Base-by-base conservation (phyloP, 768 basidiomycete genomes). In the Gymnopilus junonius region DNA sequence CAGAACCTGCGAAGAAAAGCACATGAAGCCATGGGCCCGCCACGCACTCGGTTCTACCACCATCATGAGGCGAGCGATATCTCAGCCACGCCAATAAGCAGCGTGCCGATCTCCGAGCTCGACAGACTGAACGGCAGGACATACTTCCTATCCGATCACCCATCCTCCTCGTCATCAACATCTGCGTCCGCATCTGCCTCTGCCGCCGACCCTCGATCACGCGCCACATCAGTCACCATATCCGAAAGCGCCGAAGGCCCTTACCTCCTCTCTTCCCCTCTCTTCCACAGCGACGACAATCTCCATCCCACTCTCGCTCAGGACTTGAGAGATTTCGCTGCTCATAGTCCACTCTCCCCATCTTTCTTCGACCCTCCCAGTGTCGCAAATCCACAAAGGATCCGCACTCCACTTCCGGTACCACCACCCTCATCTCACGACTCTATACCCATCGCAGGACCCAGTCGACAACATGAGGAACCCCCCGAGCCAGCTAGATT, bases 41-140 rank as follows among this genome's bases (percentile, higher is more conserved):
- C 70, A 11, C 69, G 64, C 55, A 40, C 59, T 39, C 68, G 58
- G 23, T 65, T 65, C 57, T 61, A 67, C 60, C 61, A 65, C 29
- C 39, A 64, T 27, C 51, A 67, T 51, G 55, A 66, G 15, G 14
- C 54, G 8, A 27, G 27, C 37, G 23, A 25, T 23, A 14, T 37
- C 5, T 55, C 35, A 6, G 11, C 21, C 25, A 15, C 17, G 15
- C 7, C 6, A 7, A 40, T 15, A 15, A 39, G 64, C 29, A 63
- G 56, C 8, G 67, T 83, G 55, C 76, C 78, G 4, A 70, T 77
- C 29, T 75, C 76, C 1, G 87, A 88, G 57, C 81, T 88, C 25
- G 83, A 87, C 65, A 79, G 85, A 27, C 72, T 87, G 42, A 82
- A 82, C 23, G 87, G 87, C 2, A 83, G 80, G 66, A 88, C 87